Evolutionary conservation across 495 filamentous ascomycete genomes (phyloP), one percentile per base, ranked within the genome.

Genomic region (Letharia lupina): DNA sequence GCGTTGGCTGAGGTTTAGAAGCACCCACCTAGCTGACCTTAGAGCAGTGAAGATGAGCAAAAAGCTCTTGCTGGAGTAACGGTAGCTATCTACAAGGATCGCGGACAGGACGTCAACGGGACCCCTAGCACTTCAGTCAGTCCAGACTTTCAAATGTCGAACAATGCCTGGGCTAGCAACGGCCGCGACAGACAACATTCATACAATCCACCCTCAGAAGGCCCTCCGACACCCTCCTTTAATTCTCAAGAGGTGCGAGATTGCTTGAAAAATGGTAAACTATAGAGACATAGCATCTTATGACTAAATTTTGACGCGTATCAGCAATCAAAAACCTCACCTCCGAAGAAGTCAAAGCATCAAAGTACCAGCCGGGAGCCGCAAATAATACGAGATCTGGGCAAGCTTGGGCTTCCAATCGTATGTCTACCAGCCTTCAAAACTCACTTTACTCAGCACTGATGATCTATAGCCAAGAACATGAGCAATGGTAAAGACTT

Each of bases 401-500:
- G 44, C 74, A 76, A 50, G 76, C 81, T 44, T 81, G 81, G 80
- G 80, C 76, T n/a, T 75, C 78, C 20, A 83, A 82, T 68, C 69
- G 81, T 83, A 77, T 63, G 75, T 71, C 52, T n/a, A n/a, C 31
- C 18, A 2, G 33, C 20, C 41, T 33, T 39, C n/a, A n/a, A 40
- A 56, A 39, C 20, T n/a, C 20, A 61, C 35, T 7, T 12, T n/a
- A 39, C 44, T 20, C 15, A 16, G 39, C 23, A 60, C 68, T 64
- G 67, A 64, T 45, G 23, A 12, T 0, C 0, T 64, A 45, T 69
- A 84, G 82, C 80, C 37, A 82, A 82, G 63, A 75, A 73, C 8
- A 84, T 83, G 82, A 78, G 76, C 11, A 83, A 77, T 64, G 80
- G 81, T 13, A 82, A 81, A 71, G 81, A 84, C 57, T 83, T 84